phyloP scores from a whole-genome alignment of 805 yeast species.

The Cyberlindnera misumaiensis region DNA sequence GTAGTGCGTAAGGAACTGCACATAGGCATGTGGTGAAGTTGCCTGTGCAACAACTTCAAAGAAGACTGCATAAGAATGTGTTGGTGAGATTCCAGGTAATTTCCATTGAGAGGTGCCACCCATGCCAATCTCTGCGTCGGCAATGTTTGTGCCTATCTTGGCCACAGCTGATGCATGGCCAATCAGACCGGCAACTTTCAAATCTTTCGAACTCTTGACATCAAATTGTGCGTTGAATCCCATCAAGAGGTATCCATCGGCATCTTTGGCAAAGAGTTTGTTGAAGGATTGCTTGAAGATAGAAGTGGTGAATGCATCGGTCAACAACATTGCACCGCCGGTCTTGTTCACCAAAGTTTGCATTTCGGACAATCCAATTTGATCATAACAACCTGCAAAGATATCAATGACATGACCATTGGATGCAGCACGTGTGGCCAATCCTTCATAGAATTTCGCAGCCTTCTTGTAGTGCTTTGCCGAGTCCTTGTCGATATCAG shows the following conservation, averaged over 20 bases:
- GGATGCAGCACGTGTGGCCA: constrained; percentile 64
- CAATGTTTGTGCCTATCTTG: constrained; percentile 61
- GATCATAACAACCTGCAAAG: constrained; percentile 94
- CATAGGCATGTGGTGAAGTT: constrained; percentile 37
- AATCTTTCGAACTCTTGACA: constrained; percentile 78
- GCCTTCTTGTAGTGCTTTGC: constrained; percentile 89
- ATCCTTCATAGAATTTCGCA: constrained; percentile 65
- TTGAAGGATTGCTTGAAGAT: constrained; percentile 61
- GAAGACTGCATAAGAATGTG: constrained; percentile 82
- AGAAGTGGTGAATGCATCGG: constrained; percentile 79
- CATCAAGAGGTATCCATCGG: constrained; percentile 77
- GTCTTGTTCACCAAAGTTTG: constrained; percentile 75
- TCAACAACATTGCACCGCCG: constrained; percentile 82
- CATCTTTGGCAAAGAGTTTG: constrained; percentile 75
- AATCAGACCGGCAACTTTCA: constrained; percentile 86
- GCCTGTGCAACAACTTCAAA: constrained; percentile 62
- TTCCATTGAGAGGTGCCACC: constrained; percentile 91
- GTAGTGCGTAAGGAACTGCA: constrained; percentile 87
- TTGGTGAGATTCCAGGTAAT: constrained; percentile 78
- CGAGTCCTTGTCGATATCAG: constrained; percentile 86
- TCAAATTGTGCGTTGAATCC: constrained; percentile 88
- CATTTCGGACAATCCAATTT: constrained; percentile 93
- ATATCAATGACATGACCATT: constrained; percentile 81
- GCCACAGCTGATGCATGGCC: constrained; percentile 82
- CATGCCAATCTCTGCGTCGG: constrained; percentile 89